Conservation (phyloP, 1,284 basidiomycete species). For the Xanthoconium separans region DNA sequence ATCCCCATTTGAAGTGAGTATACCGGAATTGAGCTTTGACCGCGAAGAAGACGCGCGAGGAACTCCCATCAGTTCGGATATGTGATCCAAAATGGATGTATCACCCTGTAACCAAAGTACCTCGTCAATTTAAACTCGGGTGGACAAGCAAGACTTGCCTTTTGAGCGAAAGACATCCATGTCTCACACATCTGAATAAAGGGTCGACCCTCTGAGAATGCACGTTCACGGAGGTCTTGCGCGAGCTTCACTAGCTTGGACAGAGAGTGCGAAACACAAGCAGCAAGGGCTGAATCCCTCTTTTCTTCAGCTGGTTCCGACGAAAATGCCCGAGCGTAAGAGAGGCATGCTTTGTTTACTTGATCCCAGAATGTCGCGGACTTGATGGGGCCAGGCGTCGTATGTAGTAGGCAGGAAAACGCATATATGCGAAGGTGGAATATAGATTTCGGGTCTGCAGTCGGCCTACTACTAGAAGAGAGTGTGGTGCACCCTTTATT, state of each 20-base stretch:
- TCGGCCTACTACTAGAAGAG: slow-evolving; percentile 14
- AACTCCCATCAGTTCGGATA: slow-evolving; percentile 42
- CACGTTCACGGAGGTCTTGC: slow-evolving; percentile 27
- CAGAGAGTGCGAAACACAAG: slow-evolving; percentile 42
- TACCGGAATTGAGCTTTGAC: background rate
- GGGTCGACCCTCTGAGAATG: slow-evolving; percentile 46
- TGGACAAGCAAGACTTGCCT: slow-evolving; percentile 32
- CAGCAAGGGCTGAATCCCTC: slow-evolving; percentile 25
- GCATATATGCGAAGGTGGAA: slow-evolving; percentile 52
- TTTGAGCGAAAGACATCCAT: slow-evolving; percentile 54
- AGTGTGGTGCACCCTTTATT: slow-evolving; percentile 43
- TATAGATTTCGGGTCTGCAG: slow-evolving; percentile 24
- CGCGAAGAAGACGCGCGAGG: slow-evolving; percentile 3
- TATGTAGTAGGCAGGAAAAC: slow-evolving; percentile 44
- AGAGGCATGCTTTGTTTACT: slow-evolving; percentile 48
- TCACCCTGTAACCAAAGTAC: slow-evolving; percentile 42
- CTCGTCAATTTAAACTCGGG: background rate
- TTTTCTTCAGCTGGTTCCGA: slow-evolving; percentile 32
- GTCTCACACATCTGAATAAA: slow-evolving; percentile 67
- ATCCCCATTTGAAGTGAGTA: background rate
- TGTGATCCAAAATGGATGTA: slow-evolving; percentile 46
- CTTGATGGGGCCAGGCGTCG: slow-evolving; percentile 43
- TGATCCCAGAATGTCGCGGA: slow-evolving; percentile 65
- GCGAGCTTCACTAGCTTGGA: slow-evolving; percentile 42
- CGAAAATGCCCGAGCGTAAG: slow-evolving; percentile 36